Evolutionary conservation across 257 asterid species (phyloP).

Genomic region (Rauvolfia tetraphylla): DNA sequence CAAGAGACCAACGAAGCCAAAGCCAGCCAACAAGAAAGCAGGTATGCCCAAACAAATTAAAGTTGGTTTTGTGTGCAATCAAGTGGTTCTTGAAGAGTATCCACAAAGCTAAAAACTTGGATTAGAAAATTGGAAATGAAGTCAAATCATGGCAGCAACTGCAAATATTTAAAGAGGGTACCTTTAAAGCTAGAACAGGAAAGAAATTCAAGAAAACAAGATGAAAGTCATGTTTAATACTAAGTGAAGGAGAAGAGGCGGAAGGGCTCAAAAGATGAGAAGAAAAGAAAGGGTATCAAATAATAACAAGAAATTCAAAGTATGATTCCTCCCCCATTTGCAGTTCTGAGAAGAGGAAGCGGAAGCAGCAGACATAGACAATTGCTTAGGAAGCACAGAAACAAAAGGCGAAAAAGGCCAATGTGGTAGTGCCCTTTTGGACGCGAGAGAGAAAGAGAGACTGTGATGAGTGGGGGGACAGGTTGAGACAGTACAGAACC

Average conservation of each 20-base stretch:
- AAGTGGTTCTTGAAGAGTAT: conserved; percentile 24
- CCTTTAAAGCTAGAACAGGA: conserved; percentile 47
- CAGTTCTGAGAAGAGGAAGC: conserved; percentile 55
- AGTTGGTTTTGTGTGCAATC: conserved; percentile 23
- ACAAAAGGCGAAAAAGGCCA: conserved; percentile 72
- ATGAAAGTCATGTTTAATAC: conserved; percentile 3
- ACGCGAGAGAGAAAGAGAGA: conserved; percentile 32
- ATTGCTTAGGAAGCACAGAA: conserved; percentile 66
- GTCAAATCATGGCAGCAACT: conserved; percentile 33
- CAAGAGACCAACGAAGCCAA: conserved; percentile 10
- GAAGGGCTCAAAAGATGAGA: conserved; percentile 4
- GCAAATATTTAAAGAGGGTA: conserved; percentile 37
- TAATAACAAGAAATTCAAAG: conserved; percentile 77
- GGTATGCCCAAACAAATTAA: neutral
- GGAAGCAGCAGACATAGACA: conserved; percentile 74
- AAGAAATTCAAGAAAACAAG: conserved; percentile 26
- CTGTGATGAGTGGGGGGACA: conserved; percentile 94
- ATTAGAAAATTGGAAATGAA: conserved; percentile 24
- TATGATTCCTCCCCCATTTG: conserved; percentile 86
- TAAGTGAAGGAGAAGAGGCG: conserved; percentile 21
- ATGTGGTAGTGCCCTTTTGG: conserved; percentile 66
- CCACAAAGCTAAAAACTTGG: conserved; percentile 29
- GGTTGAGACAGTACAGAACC: conserved; percentile 92
- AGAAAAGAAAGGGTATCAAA: conserved; percentile 50
- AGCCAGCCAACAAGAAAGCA: conserved; percentile 15